Evolutionary conservation across 2,329 filamentous ascomycete genomes (phyloP), one percentile per base, ranked within the genome.

Genomic region (Curvularia spicifera): DNA sequence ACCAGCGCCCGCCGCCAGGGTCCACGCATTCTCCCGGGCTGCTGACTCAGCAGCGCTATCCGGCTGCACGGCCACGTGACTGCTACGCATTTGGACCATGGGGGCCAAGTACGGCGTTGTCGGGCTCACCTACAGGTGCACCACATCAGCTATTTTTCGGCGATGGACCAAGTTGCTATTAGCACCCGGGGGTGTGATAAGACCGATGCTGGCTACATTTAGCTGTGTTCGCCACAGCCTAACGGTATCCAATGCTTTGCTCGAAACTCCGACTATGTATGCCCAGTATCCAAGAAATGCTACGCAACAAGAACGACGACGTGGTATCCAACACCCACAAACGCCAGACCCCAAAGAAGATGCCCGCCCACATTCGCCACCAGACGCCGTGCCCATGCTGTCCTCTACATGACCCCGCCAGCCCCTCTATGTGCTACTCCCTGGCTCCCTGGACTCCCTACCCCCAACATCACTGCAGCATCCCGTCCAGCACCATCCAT

Each of bases 401-500:
- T n/a, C 39, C 20, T 24, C 4, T 42, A 22, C 18, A 24, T 26
- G 24, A n/a, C 22, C 20, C 20, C 8, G 8, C 12, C 4, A 26
- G 28, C 28, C 28, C 20, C 10, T 4, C 18, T 33, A 15, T 35
- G 20, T 13, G n/a, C 15, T 35, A 42, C 15, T 43, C 20, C 8
- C 18, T 29, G 10, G 7, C 20, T 22, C 5, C 40, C 15, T 42
- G 18, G 9, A 28, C 18, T 13, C 15, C 10, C 4, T 4, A 2
- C 51, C 24, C 13, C 40, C 7, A 12, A 28, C 48, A 55, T 20
- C 50, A 31, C 24, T 49, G 15, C 42, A 28, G 9, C 7, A 52
- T 5, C 37, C 56, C 57, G 43, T 53, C 55, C n/a, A 67, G 15
- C 10, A 57, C 65, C 46, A 66, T 37, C 57, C 66, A 61, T 20